A percentile compares a stretch with the other conserved stretches of the same genome.
These are phyloP conservation scores for Mycena capillaripes DNA, from an alignment of 768 basidiomycete species.

Conservation along the genomic window DNA sequence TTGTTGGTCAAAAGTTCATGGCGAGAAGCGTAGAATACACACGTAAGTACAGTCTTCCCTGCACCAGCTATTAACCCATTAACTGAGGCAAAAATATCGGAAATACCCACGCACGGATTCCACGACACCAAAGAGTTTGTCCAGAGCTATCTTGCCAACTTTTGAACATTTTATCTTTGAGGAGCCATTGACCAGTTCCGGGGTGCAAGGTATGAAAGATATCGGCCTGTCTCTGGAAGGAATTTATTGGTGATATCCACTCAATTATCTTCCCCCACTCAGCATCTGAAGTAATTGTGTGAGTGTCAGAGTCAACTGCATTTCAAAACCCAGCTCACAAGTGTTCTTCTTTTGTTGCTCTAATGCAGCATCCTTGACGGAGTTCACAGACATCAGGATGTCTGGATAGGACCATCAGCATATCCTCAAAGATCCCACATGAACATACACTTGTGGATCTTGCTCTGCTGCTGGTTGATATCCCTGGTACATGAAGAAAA, in stretches of 20 bases:
- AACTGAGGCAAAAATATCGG: no score
- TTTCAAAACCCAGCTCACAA: no score
- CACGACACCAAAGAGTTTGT: neutral
- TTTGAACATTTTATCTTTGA: neutral
- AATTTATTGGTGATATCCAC: conserved; percentile 1
- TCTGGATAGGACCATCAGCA: no score
- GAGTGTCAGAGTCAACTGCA: no score
- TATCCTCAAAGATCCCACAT: no score
- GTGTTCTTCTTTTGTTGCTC: no score
- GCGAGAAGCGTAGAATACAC: neutral
- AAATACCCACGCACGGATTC: neutral
- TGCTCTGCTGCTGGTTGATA: no score
- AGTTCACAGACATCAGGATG: no score
- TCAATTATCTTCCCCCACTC: neutral
- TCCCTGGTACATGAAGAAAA: neutral
- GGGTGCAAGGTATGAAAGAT: neutral
- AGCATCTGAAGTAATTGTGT: no score
- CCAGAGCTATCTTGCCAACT: neutral
- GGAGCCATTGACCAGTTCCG: neutral
- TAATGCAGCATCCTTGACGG: no score
- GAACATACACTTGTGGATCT: no score
- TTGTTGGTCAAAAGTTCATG: neutral
- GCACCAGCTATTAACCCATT: no score
- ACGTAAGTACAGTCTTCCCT: conserved; percentile 3
- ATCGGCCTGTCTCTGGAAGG: neutral